Evolutionary conservation across 352 stramenopile genomes (phyloP).

Genomic region (Sclerospora graminicola): DNA sequence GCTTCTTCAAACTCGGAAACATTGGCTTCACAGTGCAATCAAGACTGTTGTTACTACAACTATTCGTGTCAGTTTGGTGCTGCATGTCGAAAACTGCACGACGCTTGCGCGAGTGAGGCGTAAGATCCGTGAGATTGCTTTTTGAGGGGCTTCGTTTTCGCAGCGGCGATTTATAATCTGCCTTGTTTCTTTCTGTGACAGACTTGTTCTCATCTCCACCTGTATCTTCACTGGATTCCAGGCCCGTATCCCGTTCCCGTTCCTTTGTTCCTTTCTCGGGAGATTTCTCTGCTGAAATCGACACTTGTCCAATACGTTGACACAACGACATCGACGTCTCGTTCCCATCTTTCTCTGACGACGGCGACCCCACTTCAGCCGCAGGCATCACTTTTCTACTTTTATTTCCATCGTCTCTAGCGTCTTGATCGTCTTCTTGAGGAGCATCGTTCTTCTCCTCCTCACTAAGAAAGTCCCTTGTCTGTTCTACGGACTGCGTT

Average conservation of each 20-base stretch:
- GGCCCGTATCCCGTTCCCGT: too few species aligned
- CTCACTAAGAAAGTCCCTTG: conserved; percentile 1
- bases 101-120: conserved; percentile 25
- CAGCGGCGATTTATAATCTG: conserved; percentile 10
- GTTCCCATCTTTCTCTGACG: conserved; percentile 20
- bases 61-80: conserved; percentile 6
- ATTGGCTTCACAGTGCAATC: conserved; percentile 20
- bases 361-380: conserved; percentile 8
- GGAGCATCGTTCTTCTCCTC: not conserved
- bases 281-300: conserved; percentile 40
- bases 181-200: conserved; percentile 5
- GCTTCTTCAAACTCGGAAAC: conserved; percentile 43
- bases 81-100: conserved; percentile 16
- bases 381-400: conserved; percentile 1
- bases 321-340: conserved; percentile 53
- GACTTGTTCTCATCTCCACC: conserved; percentile 14
- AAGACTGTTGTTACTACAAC: conserved; percentile 7
- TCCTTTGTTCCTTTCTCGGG: conserved; percentile 1
- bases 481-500: not conserved
- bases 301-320: conserved; percentile 68
- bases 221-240: conserved; percentile 9
- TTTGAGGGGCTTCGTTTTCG: conserved; percentile 13
- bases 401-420: not conserved
- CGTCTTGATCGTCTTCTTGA: not conserved
- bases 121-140: conserved; percentile 17